These are phyloP conservation scores for Ogataea saltuana DNA, from an alignment of 805 yeast species.

Conservation along the genomic window DNA sequence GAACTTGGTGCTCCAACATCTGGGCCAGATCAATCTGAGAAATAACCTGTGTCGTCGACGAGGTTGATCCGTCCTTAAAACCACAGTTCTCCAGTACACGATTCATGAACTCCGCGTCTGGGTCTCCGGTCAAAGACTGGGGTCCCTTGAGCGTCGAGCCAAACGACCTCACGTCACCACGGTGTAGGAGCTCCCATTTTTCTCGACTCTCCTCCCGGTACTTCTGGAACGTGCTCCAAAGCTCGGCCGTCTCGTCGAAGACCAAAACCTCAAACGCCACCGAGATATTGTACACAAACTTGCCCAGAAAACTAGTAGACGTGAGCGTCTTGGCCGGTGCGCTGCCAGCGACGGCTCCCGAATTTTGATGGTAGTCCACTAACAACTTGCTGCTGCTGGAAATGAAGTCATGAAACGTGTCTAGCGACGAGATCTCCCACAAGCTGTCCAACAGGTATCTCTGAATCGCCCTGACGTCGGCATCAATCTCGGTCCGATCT, in stretches of 20 bases:
- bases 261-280: conserved; percentile 44
- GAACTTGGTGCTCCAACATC: conserved; percentile 54
- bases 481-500: conserved; percentile 10
- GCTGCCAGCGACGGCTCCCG: conserved; percentile 17
- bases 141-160: conserved; percentile 12
- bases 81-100: conserved; percentile 16
- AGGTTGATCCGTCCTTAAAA: background rate
- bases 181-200: conserved; percentile 22
- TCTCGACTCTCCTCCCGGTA: conserved; percentile 36
- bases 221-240: conserved; percentile 44
- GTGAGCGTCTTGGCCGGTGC: conserved; percentile 33
- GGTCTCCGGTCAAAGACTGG: conserved; percentile 6
- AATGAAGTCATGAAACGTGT: conserved; percentile 45
- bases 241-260: conserved; percentile 45
- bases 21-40: conserved; percentile 53
- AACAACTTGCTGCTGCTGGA: conserved; percentile 34
- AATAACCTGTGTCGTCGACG: conserved; percentile 34
- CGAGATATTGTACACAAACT: conserved; percentile 43
- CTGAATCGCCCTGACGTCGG: conserved; percentile 35
- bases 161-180: conserved; percentile 20
- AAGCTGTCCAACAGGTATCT: conserved; percentile 37
- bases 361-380: conserved; percentile 29
- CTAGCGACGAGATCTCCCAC: conserved; percentile 52
- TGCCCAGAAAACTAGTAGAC: conserved; percentile 45
- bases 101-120: conserved; percentile 14